A percentile compares a stretch with the other conserved stretches of the same genome.
Evolutionary conservation across 306 rosid species (phyloP).

Genomic region (Echinosophora koreensis): DNA sequence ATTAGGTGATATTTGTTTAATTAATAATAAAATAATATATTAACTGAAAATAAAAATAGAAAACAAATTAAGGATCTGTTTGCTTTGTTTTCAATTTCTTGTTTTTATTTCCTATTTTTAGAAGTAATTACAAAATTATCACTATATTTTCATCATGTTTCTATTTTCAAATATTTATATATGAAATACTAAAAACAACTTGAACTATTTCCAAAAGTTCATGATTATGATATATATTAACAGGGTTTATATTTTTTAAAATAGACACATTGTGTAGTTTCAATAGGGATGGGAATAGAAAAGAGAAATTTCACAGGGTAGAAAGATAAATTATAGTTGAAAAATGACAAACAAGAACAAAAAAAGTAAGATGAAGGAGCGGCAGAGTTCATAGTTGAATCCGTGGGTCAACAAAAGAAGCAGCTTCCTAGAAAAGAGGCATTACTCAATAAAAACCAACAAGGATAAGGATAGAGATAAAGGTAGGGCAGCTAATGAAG

Average conservation of each 20-base stretch:
- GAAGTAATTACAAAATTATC: no score
- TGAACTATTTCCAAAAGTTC: neutral
- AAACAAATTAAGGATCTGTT: no score
- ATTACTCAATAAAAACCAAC: conserved; percentile 49
- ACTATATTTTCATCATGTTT: no score
- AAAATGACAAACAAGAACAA: conserved; percentile 6
- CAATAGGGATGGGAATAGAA: neutral
- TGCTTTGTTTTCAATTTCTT: no score
- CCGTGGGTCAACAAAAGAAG: conserved; percentile 53
- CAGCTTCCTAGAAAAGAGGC: conserved; percentile 58
- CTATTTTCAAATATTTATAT: no score
- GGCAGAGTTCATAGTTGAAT: conserved; percentile 20
- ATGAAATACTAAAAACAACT: no score
- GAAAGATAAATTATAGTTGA: neutral
- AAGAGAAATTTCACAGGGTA: neutral
- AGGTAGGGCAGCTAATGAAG: neutral
- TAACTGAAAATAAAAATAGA: no score
- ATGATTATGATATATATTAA: neutral
- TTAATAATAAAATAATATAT: no score
- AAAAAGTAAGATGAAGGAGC: neutral
- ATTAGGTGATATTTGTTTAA: no score
- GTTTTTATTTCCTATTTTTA: no score
- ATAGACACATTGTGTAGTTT: neutral
- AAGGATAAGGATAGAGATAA: conserved; percentile 57
- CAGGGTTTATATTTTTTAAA: neutral